Evolutionary conservation across 106 monocot species (phyloP), one percentile per base, ranked within the genome.

Genomic region (Cymbidium sinense): DNA sequence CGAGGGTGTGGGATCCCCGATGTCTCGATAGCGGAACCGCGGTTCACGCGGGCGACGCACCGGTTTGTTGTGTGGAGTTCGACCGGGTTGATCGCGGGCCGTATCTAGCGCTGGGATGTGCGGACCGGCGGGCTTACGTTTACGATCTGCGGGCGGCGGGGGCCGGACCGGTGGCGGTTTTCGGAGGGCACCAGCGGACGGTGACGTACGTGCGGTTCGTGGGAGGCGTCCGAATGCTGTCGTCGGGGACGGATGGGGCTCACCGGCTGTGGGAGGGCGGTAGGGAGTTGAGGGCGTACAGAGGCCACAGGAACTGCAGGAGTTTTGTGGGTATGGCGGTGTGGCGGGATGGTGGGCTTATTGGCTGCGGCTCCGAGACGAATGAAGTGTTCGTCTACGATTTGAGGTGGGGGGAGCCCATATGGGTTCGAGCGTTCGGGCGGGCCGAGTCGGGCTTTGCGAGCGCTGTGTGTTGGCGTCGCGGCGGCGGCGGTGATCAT

Each of bases 281-380:
- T 43, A 64, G 65, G 51, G 83, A 85, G 82, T 64, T 85, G 76
- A 75, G 91, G 78, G 85, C 43, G 17, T 96, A 86, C 52, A 43
- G 65, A 18, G 96, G 96, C 12, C 93, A 96, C 79, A 61, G 20
- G 17, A 96, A 85, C 77, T 30, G 19, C 67, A 73, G 91, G 77
- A 93, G 86, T 79, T 96, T 96, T 35, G 88, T 96, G 27, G 96
- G 96, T 43, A 78, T 96, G 84, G 77, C 79, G 50, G 84, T 88
- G 50, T 91, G 91, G 89, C 43, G 79, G 7, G 79, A 70, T 0
- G 93, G 83, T 0, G 91, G 88, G 55, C 77, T 96, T 7, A 58
- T 93, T 4, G 93, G 85, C 3, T 91, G 83, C 30, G 96, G 96
- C 5, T 96, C 96, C 65, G 93, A 96, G 88, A 91, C 86, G 50